Evolutionary conservation across 2,329 filamentous ascomycete species (phyloP), one percentile per base, ranked within the genome.

Genomic region (Grosmannia huntii): DNA sequence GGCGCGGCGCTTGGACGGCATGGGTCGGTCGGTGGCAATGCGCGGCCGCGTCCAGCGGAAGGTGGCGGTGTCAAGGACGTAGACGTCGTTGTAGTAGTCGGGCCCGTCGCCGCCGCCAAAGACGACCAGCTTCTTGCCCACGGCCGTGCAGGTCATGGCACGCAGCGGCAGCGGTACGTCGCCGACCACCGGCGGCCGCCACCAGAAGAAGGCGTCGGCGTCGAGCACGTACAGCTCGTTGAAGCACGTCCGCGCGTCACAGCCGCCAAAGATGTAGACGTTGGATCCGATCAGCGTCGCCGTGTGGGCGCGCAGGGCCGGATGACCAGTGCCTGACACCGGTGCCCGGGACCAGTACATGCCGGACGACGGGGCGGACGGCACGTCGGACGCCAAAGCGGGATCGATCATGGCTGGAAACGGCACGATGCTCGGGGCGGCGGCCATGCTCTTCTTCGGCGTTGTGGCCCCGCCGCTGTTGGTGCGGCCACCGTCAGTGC

Each of bases 301-400:
- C 51, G 84, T 86, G 69, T 87, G 84, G 19, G 84, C 84, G 58
- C 84, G 78, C 59, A 87, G 70, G 27, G 80, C 77, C 19, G 81
- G 79, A 65, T 84, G 82, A 46, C 81, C 72, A 28, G 76, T 73
- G 28, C 84, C 84, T 3, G 83, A 86, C n/a, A 81, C 76, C 9
- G 79, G 80, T 11, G 84, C 83, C 41, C 76, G 77, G 57, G 82
- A 85, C 83, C 84, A 87, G 72, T 87, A 87, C 84, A 87, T 87
- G 65, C 84, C 84, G 54, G 82, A 84, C 21, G 84, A 80, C 28
- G 84, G 84, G 19, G 84, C 83, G 3, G 78, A 74, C 11, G 78
- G 74, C 21, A 87, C 82, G 59, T 85, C 79, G 6, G 81, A 77
- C 1, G 80, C 80, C 28, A 76, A 78, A 52, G 72, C 72, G 12